A percentile compares a stretch with the other conserved stretches of the same genome.
Conservation (phyloP, 1,139 yeast genomes). For the Taphrina confusa region DNA sequence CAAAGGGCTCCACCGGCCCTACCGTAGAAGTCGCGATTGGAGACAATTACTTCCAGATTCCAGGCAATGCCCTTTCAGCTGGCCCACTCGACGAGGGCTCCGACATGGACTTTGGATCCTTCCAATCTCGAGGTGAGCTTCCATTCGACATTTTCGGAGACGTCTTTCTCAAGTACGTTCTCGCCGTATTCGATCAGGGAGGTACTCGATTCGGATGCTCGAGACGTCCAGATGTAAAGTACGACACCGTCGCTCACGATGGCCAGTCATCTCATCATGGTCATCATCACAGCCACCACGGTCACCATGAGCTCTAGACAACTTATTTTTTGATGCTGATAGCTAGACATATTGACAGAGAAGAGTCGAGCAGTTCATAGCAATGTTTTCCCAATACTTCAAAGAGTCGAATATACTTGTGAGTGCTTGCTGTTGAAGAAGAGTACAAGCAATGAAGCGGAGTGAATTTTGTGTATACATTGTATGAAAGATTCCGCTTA, state of each 20-base stretch:
- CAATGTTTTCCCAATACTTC: no score
- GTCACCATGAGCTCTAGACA: not conserved
- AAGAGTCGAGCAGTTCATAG: no score
- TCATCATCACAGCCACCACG: not conserved
- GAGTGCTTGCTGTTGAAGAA: no score
- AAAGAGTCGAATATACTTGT: no score
- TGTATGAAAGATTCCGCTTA: not conserved
- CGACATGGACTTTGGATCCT: not conserved
- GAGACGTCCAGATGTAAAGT: not conserved
- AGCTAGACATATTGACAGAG: no score
- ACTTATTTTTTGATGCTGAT: no score
- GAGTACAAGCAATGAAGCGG: no score
- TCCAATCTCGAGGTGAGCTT: slow-evolving; percentile 7
- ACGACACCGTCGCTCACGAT: not conserved
- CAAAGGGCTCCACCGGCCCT: slow-evolving; percentile 1
- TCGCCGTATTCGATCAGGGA: slow-evolving; percentile 1
- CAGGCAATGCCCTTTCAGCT: not conserved
- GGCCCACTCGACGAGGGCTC: not conserved
- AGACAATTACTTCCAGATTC: not conserved
- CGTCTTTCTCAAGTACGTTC: not conserved
- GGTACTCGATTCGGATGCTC: slow-evolving; percentile 1
- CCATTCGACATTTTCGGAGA: slow-evolving; percentile 4
- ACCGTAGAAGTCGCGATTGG: slow-evolving; percentile 4
- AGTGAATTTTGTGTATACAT: not conserved
- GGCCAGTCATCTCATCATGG: not conserved